Conservation (phyloP, 2,329 filamentous ascomycete genomes). For the Hyphodiscus sp. region DNA sequence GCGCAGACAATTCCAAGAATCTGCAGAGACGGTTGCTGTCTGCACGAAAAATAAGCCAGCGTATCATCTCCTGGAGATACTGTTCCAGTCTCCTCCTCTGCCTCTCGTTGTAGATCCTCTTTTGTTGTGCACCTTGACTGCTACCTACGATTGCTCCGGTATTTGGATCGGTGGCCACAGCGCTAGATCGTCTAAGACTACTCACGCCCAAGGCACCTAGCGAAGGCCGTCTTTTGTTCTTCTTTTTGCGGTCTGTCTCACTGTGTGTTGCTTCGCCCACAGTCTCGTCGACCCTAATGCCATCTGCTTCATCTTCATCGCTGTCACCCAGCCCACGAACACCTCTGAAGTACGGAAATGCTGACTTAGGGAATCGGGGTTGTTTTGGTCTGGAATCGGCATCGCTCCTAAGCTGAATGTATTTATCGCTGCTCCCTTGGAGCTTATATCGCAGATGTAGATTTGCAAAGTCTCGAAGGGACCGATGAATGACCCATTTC, state of each 20-base stretch:
- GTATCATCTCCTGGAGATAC: conserved; percentile 89
- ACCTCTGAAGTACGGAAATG: conserved; percentile 82
- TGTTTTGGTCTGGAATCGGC: conserved; percentile 67
- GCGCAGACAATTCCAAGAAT: conserved; percentile 88
- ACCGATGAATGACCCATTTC: conserved; percentile 90
- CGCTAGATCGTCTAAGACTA: conserved; percentile 45
- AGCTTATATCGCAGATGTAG: conserved; percentile 91
- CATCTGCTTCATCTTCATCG: conserved; percentile 56
- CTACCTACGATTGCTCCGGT: conserved; percentile 36
- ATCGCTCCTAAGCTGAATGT: conserved; percentile 63
- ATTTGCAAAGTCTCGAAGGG: conserved; percentile 84
- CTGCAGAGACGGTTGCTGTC: conserved; percentile 95
- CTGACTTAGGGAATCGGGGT: conserved; percentile 81
- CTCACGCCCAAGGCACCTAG: conserved; percentile 12
- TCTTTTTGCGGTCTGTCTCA: conserved; percentile 54
- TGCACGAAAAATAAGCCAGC: conserved; percentile 92
- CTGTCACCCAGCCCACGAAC: conserved; percentile 73
- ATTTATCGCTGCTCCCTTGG: conserved; percentile 75
- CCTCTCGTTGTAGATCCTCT: conserved; percentile 61
- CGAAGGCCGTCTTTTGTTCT: conserved; percentile 46
- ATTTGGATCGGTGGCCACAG: conserved; percentile 12
- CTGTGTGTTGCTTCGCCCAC: conserved; percentile 60
- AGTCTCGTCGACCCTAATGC: conserved; percentile 35
- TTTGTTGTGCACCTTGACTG: conserved; percentile 31
- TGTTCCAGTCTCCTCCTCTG: conserved; percentile 82